Base-by-base conservation (phyloP, 148 eudicot species). In the Spergularia marina region DNA sequence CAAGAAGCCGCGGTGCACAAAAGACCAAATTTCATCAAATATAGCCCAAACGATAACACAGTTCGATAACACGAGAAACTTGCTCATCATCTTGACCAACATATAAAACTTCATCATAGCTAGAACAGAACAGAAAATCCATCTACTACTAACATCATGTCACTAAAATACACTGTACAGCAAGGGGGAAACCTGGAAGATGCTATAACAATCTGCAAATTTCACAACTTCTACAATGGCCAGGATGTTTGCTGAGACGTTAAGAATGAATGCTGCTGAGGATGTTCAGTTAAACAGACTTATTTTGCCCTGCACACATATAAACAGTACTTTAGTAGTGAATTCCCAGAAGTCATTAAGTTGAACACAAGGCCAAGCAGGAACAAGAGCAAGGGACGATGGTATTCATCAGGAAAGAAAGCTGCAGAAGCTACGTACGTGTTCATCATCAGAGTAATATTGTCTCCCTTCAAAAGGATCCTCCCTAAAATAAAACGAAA, bases 381-480 rank as follows among this genome's bases (percentile, higher is more conserved):
- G 1, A 17, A 17, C 71, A 56, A 47, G 23, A 40, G 14, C 11
- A 34, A 54, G 18, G 3, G 11, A 21, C 9, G 4, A 3, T 2
- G 7, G 12, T 21, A 61, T 47, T 20, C 25, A 36, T 44, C 21
- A 44, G 17, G 44, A 47, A 72, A 8, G 5, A 41, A 30, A 58
- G 20, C n/a, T 14, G 4, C 44, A 39, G 7, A 30, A 25, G 12
- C 36, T 16, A 77, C 92, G 47, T 84, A 87, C 90, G 96, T 73
- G 70, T 89, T 92, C 98, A 93, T 89, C 98, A 93, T 93, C 74
- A 91, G 85, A 17, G 98, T 92, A 56, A 93, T 93, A 76, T 90
- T 93, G 78, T 93, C 96, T 23, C 98, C 93, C 80, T 93, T 93
- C 56, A 93, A 79, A 49, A 93, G 85, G 44, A 93, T 93, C 87